Conservation (phyloP, 1,139 yeast genomes). For the Saccharomycopsis hybrid region DNA sequence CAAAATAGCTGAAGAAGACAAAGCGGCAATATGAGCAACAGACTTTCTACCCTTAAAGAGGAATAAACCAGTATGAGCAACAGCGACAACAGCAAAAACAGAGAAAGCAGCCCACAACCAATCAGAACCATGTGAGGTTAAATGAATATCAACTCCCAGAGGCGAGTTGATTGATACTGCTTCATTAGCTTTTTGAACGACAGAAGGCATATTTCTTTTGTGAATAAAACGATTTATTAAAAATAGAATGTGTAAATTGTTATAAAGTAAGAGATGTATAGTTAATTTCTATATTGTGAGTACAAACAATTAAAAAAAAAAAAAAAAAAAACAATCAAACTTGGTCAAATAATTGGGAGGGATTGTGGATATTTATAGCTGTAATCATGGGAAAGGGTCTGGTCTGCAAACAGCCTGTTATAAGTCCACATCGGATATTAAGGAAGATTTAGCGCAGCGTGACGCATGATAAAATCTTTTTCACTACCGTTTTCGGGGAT, state of each 20-base stretch:
- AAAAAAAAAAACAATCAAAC: neutral
- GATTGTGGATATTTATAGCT: neutral
- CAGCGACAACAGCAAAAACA: conserved; percentile 38
- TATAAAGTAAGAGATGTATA: neutral
- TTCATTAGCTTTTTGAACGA: conserved; percentile 32
- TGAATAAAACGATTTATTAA: neutral
- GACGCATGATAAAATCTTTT: too few species aligned
- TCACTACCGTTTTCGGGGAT: too few species aligned
- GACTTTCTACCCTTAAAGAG: conserved; percentile 29
- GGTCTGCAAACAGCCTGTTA: too few species aligned
- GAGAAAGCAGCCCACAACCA: conserved; percentile 69
- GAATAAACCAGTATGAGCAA: conserved; percentile 37
- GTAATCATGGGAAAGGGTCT: neutral
- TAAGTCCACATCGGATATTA: too few species aligned
- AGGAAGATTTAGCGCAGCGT: too few species aligned
- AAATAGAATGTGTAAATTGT: neutral
- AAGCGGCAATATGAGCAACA: conserved; percentile 34
- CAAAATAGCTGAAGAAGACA: conserved; percentile 40
- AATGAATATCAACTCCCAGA: conserved; percentile 39
- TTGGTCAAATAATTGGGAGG: neutral
- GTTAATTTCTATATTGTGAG: neutral
- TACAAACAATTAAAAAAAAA: neutral
- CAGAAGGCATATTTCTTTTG: conserved; percentile 2
- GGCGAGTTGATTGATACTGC: conserved; percentile 46
- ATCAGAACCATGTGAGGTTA: conserved; percentile 56